A percentile compares a stretch with the other conserved stretches of the same genome.
Evolutionary conservation across 1,284 basidiomycete species (phyloP).

Genomic region (Polyporus tsugae): DNA sequence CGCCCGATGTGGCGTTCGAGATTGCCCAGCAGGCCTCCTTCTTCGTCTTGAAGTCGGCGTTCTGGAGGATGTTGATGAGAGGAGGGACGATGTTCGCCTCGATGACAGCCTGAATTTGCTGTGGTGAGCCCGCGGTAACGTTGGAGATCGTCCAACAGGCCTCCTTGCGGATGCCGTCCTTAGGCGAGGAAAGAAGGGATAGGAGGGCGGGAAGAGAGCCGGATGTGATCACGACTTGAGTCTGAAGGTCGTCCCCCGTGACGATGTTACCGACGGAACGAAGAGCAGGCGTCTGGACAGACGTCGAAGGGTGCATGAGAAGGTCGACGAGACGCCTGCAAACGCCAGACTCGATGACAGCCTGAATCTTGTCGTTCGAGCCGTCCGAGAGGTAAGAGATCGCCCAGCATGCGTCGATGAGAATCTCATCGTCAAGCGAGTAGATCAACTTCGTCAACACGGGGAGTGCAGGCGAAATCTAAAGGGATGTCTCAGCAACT

Average conservation of each 20-base stretch:
- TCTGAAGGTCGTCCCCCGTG: slow-evolving; percentile 98
- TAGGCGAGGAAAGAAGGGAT: slow-evolving; percentile 91
- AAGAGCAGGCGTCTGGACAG: slow-evolving; percentile 98
- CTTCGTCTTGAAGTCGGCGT: slow-evolving; percentile 99
- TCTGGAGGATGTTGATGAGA: slow-evolving; percentile 96
- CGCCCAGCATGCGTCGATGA: slow-evolving; percentile 99
- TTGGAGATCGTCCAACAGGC: slow-evolving; percentile 99
- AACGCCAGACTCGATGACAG: slow-evolving; percentile 98
- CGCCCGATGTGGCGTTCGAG: slow-evolving; percentile 98
- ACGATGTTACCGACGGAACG: slow-evolving; percentile 99
- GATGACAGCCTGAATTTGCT: slow-evolving; percentile 93
- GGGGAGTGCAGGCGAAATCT: slow-evolving; percentile 97
- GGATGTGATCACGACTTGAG: slow-evolving; percentile 97
- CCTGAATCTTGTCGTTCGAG: slow-evolving; percentile 99
- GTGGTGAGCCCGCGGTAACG: slow-evolving; percentile 95
- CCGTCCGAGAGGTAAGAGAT: slow-evolving; percentile 99
- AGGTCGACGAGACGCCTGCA: slow-evolving; percentile 97
- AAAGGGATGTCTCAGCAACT: slow-evolving; percentile 23
- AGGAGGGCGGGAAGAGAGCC: slow-evolving; percentile 95
- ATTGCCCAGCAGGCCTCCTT: slow-evolving; percentile 99
- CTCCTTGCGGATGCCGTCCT: slow-evolving; percentile 96
- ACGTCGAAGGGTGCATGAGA: slow-evolving; percentile 96
- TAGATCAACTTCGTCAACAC: slow-evolving; percentile 99
- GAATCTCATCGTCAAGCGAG: slow-evolving; percentile 98
- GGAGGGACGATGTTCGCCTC: slow-evolving; percentile 96